Evolutionary conservation across 1,284 basidiomycete genomes (phyloP).

Genomic region (Rhodotorula glutinis): DNA sequence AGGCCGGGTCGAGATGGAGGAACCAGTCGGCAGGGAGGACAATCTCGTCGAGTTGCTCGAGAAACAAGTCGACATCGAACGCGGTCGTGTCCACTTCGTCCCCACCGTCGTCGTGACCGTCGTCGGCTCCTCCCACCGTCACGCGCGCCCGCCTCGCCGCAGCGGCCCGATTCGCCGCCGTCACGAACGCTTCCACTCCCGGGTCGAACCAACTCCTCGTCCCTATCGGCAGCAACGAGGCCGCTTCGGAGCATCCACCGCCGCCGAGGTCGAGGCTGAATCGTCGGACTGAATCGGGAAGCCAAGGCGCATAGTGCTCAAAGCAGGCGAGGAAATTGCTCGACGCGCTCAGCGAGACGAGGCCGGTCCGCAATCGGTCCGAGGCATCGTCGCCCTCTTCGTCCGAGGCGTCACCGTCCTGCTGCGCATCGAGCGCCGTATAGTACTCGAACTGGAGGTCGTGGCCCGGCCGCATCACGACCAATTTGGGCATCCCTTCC

Average conservation of each 20-base stretch:
- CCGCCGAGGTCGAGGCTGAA: conserved; percentile 3
- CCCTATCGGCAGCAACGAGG: no score
- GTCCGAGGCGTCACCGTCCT: neutral
- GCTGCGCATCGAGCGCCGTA: neutral
- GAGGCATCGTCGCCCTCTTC: neutral
- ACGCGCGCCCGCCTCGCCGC: no score
- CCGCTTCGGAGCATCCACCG: neutral
- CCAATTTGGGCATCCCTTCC: neutral
- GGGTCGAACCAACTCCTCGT: no score
- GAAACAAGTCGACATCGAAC: neutral
- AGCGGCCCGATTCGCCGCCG: no score
- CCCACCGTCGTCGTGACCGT: neutral
- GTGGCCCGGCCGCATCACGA: neutral
- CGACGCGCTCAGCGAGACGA: neutral
- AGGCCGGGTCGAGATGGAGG: neutral
- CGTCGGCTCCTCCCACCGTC: no score
- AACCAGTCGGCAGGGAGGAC: neutral
- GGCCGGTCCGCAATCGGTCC: neutral
- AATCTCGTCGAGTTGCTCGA: neutral
- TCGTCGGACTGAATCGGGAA: neutral
- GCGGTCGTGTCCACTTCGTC: neutral
- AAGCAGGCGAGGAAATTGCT: neutral
- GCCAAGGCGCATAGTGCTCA: neutral
- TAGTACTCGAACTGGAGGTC: neutral
- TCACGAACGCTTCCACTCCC: no score